A percentile compares a stretch with the other conserved stretches of the same genome.
These are phyloP conservation scores for Apiospora koreana DNA, from an alignment of 2,329 filamentous ascomycete genomes.

Conservation along the genomic window DNA sequence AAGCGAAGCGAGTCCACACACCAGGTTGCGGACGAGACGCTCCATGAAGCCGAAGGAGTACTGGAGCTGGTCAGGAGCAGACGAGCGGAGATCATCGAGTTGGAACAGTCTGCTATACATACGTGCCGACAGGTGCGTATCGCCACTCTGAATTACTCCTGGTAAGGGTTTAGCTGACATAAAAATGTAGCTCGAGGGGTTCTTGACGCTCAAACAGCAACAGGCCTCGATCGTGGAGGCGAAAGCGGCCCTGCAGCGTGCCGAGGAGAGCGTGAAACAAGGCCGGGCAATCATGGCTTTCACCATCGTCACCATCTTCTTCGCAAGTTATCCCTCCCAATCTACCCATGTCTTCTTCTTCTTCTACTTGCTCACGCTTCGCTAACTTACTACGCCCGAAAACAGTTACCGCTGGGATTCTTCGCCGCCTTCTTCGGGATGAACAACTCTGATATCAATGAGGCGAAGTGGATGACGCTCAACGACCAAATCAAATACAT, in stretches of 20 bases:
- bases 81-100: conserved; percentile 6
- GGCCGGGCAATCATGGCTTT: conserved; percentile 35
- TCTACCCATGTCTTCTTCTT: no score
- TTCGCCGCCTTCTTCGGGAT: conserved; percentile 41
- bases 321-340: conserved; percentile 23
- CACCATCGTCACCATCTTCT: conserved; percentile 37
- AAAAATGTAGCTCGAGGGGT: conserved; percentile 25
- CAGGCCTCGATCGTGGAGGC: conserved; percentile 36
- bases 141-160: no score
- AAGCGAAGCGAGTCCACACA: background rate
- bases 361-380: background rate
- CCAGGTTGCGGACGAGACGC: background rate
- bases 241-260: conserved; percentile 28
- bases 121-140: conserved; percentile 24
- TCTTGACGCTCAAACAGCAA: conserved; percentile 35
- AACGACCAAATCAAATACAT: conserved; percentile 22
- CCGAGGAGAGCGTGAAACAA: conserved; percentile 33
- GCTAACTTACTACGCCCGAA: background rate
- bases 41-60: background rate
- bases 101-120: conserved; percentile 10
- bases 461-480: conserved; percentile 19
- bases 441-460: conserved; percentile 32
- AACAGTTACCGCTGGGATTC: conserved; percentile 38
- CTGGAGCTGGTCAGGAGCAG: conserved; percentile 11
- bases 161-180: no score